Evolutionary conservation across 2,329 filamentous ascomycete species (phyloP), one percentile per base, ranked within the genome.

Genomic region (Talaromyces atroroseus): DNA sequence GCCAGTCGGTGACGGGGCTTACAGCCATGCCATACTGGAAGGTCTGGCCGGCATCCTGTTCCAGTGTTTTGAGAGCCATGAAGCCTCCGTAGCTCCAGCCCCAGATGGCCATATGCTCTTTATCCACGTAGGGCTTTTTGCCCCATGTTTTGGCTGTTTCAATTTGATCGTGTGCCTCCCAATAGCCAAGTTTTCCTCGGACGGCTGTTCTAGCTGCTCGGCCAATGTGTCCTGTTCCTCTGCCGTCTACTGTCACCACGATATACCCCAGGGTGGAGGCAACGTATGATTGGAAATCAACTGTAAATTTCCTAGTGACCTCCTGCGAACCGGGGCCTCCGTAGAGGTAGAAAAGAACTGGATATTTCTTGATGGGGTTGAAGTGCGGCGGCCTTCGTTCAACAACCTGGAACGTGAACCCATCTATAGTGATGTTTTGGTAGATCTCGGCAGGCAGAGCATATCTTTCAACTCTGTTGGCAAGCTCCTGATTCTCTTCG

Each of bases 1-100:
- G 46, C 94, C 94, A 99, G 73, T 99, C 92, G 0, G 92, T 97
- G n/a, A 99, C 94, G 18, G 94, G 94, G 1, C 94, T 94, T 52
- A 99, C 95, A 6, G 95, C 91, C 89, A 99, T 96, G 64, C 94
- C 95, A 71, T 99, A 99, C 61, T 86, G 86, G 77, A 96, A 99
- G 0, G 92, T 97, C 67, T 84, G 71, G 5, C 95, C 94, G 8
- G 84, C 92, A 69, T 99, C 94, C 60, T 84, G 82, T 77, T 99
- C 94, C 12, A 99, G 84, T 1, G 90, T 94, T 78, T 99, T 99
- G 66, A 99, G 81, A 5, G 94, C 90, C 78, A 89, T 89, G 78
- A 95, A 99, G 11, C 94, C 94, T 57, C 94, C 94, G 68, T 94
- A 99, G 61, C 90, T 95, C 94, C 94, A 99, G 49, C 94, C 94